Conservation (phyloP, 306 rosid genomes). For the Vicia faba region DNA sequence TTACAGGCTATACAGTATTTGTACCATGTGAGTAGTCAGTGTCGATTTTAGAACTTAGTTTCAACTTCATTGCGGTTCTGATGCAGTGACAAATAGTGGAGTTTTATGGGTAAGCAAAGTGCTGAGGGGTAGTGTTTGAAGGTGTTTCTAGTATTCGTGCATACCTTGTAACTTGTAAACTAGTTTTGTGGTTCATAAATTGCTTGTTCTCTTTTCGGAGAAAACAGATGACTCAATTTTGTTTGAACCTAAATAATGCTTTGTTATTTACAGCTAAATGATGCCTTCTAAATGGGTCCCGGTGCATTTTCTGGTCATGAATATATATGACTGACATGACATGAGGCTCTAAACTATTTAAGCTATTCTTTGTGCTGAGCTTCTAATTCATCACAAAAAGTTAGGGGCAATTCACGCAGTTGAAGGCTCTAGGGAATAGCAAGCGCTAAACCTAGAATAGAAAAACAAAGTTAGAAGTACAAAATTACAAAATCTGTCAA, state of each 20-base stretch:
- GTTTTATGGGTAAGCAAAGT: constrained; percentile 26
- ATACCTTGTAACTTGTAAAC: constrained; percentile 16
- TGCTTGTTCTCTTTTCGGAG: constrained; percentile 26
- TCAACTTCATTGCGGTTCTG: constrained; percentile 32
- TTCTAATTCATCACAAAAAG: too few species aligned
- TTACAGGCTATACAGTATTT: constrained; percentile 34
- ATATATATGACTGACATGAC: neutral
- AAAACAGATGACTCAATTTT: constrained; percentile 12
- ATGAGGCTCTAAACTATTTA: too few species aligned
- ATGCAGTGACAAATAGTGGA: constrained; percentile 14
- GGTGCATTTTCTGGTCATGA: neutral
- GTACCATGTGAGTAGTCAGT: constrained; percentile 36
- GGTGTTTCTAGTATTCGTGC: constrained; percentile 15
- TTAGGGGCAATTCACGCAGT: too few species aligned
- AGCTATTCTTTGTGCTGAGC: too few species aligned
- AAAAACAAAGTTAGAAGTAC: too few species aligned
- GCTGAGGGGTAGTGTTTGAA: constrained; percentile 10
- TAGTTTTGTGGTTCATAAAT: neutral
- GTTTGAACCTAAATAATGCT: neutral
- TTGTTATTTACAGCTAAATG: constrained; percentile 10
- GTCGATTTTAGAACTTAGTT: constrained; percentile 39
- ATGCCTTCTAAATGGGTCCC: constrained; percentile 7
- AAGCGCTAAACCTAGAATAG: too few species aligned
- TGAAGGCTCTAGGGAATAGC: too few species aligned
- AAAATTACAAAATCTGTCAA: too few species aligned